Evolutionary conservation across 2,329 filamentous ascomycete genomes (phyloP).

Genomic region (Cladosporium sp.): DNA sequence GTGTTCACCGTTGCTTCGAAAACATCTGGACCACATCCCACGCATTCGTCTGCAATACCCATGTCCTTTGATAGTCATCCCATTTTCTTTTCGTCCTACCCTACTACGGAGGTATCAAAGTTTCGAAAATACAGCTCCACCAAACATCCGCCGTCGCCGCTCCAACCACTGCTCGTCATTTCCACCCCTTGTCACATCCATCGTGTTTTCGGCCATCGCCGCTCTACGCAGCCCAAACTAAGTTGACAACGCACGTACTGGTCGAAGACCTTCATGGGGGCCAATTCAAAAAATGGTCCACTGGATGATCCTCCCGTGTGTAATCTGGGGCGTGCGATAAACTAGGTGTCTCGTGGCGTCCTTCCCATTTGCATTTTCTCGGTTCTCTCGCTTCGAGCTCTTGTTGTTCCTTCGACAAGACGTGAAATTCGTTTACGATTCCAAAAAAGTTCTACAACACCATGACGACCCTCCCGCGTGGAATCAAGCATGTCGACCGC

Average conservation of each 20-base stretch:
- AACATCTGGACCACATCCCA: no score
- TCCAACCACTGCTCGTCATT: no score
- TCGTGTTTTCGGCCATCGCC: slow-evolving; percentile 5
- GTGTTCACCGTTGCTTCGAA: no score
- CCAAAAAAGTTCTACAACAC: no score
- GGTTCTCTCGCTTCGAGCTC: background rate
- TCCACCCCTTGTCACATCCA: no score
- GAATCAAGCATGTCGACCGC: slow-evolving; percentile 60
- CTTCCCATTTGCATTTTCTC: slow-evolving; percentile 2
- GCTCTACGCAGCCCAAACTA: slow-evolving; percentile 1
- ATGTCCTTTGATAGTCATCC: no score
- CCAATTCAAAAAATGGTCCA: background rate
- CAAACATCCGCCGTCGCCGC: no score
- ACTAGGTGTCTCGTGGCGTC: background rate
- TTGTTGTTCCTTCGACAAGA: background rate
- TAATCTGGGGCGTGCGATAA: slow-evolving; percentile 5
- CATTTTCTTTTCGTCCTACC: no score
- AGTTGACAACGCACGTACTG: slow-evolving; percentile 4
- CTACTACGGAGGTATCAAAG: no score
- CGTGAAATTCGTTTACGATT: no score
- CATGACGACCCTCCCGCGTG: slow-evolving; percentile 19
- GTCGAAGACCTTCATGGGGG: slow-evolving; percentile 1
- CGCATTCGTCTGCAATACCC: no score
- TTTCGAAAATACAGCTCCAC: no score
- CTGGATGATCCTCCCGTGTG: slow-evolving; percentile 1